Conservation (phyloP, 768 basidiomycete genomes). For the Collybia sordida region DNA sequence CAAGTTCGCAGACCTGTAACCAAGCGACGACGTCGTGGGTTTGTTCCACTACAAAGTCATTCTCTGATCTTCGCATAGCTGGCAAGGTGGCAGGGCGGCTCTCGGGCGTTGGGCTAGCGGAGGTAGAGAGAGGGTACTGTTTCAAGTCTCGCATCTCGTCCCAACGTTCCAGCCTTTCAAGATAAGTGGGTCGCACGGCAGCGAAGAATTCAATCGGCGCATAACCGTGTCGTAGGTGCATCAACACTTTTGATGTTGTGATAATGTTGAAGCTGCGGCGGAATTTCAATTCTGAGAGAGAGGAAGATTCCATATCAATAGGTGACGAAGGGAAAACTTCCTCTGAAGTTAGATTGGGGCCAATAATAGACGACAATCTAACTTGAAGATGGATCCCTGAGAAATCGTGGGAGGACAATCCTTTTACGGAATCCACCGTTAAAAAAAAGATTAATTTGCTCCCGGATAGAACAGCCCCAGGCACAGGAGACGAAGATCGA, state of each 20-base stretch:
- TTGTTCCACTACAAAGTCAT: conserved; percentile 86
- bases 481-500: conserved; percentile 73
- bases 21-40: conserved; percentile 89
- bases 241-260: conserved; percentile 69
- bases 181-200: conserved; percentile 73
- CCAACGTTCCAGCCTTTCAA: conserved; percentile 90
- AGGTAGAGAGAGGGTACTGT: conserved; percentile 36
- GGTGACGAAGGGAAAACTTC: conserved; percentile 79
- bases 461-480: conserved; percentile 64
- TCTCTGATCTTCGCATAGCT: conserved; percentile 91
- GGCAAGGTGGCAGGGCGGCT: conserved; percentile 44
- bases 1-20: conserved; percentile 85
- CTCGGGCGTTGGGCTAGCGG: conserved; percentile 35
- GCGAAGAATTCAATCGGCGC: conserved; percentile 93
- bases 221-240: conserved; percentile 72
- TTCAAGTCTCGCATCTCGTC: conserved; percentile 88
- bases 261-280: conserved; percentile 80
- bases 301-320: conserved; percentile 69
- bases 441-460: conserved; percentile 85
- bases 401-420: conserved; percentile 89
- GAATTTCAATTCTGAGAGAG: conserved; percentile 81
- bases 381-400: conserved; percentile 83
- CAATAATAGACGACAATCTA: conserved; percentile 84
- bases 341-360: conserved; percentile 65
- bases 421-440: conserved; percentile 84